These are phyloP conservation scores for Neurospora sp. DNA, from an alignment of 495 filamentous ascomycete species.

Conservation along the genomic window DNA sequence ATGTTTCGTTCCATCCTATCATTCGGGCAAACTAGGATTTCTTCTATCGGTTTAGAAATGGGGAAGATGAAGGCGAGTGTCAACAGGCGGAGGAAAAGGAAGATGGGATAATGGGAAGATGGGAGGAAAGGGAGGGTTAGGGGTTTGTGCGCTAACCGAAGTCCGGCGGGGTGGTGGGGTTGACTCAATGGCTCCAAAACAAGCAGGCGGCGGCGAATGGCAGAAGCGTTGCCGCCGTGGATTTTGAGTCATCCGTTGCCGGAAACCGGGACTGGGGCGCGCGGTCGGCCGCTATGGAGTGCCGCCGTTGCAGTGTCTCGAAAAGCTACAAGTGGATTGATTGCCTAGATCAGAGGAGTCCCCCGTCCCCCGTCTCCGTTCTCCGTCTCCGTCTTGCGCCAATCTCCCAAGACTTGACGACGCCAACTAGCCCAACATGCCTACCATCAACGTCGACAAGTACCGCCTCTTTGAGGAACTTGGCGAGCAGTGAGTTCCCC, in stretches of 20 bases:
- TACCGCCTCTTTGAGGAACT: conserved; percentile 87
- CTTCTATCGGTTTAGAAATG: background rate
- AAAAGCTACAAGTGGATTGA: conserved; percentile 10
- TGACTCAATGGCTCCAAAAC: background rate
- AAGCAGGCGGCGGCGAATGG: conserved; percentile 9
- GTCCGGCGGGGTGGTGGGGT: background rate
- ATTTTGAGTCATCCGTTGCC: conserved; percentile 22
- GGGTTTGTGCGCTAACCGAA: background rate
- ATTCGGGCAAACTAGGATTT: too few relatives aligned
- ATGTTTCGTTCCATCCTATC: too few relatives aligned
- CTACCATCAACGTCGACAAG: conserved; percentile 93
- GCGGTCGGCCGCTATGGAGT: background rate
- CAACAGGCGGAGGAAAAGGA: background rate
- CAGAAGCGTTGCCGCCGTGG: conserved; percentile 16
- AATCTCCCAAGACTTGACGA: background rate
- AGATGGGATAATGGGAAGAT: background rate
- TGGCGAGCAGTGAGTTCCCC: conserved; percentile 61
- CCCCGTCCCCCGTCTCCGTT: background rate
- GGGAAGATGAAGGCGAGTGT: background rate
- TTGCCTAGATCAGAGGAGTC: background rate
- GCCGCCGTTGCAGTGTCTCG: conserved; percentile 3
- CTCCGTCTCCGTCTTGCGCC: background rate
- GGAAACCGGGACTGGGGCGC: background rate
- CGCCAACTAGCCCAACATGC: conserved; percentile 40
- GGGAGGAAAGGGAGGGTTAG: background rate